Evolutionary conservation across 306 rosid species (phyloP).

Genomic region (Fragaria iinumae): DNA sequence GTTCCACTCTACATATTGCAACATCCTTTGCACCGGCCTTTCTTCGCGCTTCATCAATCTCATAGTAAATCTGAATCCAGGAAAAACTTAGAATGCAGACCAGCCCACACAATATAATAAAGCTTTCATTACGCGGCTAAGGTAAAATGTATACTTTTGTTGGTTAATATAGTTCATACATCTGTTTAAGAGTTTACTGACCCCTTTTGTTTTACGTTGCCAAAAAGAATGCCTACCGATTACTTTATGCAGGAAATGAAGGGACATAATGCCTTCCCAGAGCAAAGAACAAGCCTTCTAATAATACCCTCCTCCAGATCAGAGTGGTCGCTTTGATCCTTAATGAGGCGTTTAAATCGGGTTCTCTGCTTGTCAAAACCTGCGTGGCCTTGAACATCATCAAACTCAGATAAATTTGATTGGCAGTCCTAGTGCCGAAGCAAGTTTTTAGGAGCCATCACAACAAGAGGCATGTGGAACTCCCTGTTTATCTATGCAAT

Average conservation of each 20-base stretch:
- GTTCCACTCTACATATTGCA: conserved; percentile 93
- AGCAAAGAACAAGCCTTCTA: conserved; percentile 83
- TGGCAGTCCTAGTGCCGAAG: conserved; percentile 88
- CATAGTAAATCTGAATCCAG: conserved; percentile 76
- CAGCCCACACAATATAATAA: background rate
- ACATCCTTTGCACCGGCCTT: conserved; percentile 71
- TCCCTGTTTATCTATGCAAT: conserved; percentile 75
- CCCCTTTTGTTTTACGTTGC: background rate
- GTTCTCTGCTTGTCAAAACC: conserved; percentile 99
- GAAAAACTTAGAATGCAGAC: background rate
- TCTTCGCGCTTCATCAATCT: conserved; percentile 82
- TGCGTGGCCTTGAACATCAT: conserved; percentile 97
- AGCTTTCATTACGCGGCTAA: background rate
- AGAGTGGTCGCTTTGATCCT: conserved; percentile 79
- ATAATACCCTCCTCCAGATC: conserved; percentile 77
- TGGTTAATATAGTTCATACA: background rate
- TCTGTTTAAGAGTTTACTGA: background rate
- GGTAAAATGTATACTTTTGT: background rate
- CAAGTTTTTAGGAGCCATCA: conserved; percentile 93
- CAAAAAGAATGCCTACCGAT: background rate
- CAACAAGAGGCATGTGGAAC: conserved; percentile 90
- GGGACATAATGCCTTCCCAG: conserved; percentile 66
- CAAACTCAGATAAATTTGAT: conserved; percentile 91
- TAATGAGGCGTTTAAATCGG: conserved; percentile 91
- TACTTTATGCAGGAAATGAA: background rate